Evolutionary conservation across 2,329 filamentous ascomycete genomes (phyloP).

Genomic region (Scorias spongiosa): DNA sequence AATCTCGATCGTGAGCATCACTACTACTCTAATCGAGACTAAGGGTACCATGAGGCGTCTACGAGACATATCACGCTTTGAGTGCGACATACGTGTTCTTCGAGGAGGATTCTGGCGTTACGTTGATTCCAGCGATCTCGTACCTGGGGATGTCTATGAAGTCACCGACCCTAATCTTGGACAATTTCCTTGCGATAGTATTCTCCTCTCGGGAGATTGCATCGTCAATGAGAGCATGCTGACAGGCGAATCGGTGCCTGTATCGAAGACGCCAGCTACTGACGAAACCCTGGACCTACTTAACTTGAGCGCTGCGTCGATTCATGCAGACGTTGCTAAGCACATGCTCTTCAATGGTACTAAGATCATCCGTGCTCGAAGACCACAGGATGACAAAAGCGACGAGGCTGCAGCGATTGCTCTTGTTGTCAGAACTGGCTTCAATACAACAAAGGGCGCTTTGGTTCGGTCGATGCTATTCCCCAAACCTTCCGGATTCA

Average conservation of each 20-base stretch:
- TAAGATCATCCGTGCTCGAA: conserved; percentile 78
- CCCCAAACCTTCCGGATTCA: conserved; percentile 95
- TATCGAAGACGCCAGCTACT: conserved; percentile 76
- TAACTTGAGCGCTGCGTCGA: conserved; percentile 64
- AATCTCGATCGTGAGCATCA: conserved; percentile 87
- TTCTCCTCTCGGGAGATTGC: conserved; percentile 83
- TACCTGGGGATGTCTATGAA: conserved; percentile 93
- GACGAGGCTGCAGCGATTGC: conserved; percentile 85
- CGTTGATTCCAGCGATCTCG: conserved; percentile 71
- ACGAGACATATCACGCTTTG: conserved; percentile 81
- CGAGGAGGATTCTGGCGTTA: conserved; percentile 93
- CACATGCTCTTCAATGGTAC: conserved; percentile 92
- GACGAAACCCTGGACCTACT: conserved; percentile 64
- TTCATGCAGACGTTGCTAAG: conserved; percentile 68
- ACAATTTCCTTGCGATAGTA: conserved; percentile 82
- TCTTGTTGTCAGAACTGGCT: conserved; percentile 84
- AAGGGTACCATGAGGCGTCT: conserved; percentile 81
- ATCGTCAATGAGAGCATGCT: conserved; percentile 99
- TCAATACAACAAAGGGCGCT: conserved; percentile 94
- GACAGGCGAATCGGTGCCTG: conserved; percentile 89
- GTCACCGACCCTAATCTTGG: conserved; percentile 80
- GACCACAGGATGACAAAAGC: conserved; percentile 71
- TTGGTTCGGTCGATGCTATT: conserved; percentile 96
- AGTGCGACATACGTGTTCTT: conserved; percentile 86
- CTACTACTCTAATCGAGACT: conserved; percentile 78